These are phyloP conservation scores for Erodium trifolium DNA, from an alignment of 441 rosid genomes.

Conservation along the genomic window DNA sequence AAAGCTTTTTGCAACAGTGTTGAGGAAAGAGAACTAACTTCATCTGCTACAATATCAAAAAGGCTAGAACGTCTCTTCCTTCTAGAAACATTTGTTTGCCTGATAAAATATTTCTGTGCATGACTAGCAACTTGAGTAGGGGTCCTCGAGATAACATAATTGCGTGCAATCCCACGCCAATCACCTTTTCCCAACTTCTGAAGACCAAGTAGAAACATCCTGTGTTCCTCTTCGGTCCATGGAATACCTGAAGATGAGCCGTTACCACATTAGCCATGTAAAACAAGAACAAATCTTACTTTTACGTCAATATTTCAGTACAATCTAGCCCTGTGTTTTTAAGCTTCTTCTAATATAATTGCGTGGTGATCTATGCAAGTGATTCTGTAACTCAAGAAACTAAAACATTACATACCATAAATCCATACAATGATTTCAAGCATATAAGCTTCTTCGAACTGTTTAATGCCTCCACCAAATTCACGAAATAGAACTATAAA, in stretches of 20 bases:
- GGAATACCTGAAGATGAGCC: constrained; percentile 37
- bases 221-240: constrained; percentile 70
- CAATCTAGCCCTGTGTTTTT: too few relatives aligned
- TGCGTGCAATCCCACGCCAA: constrained; percentile 70
- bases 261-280: not conserved
- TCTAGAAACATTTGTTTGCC: constrained; percentile 55
- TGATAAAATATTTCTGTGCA: constrained; percentile 66
- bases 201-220: constrained; percentile 62
- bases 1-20: not conserved
- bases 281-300: not conserved
- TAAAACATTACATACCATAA: too few relatives aligned
- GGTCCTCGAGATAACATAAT: constrained; percentile 53
- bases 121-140: constrained; percentile 79
- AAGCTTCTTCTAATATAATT: too few relatives aligned
- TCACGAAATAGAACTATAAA: not conserved
- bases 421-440: not conserved
- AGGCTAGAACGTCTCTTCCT: constrained; percentile 71
- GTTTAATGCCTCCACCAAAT: not conserved
- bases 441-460: not conserved
- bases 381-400: too few relatives aligned
- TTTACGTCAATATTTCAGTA: too few relatives aligned
- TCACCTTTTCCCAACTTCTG: constrained; percentile 73
- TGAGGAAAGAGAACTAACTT: constrained; percentile 32
- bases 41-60: constrained; percentile 60
- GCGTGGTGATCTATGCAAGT: too few relatives aligned